A percentile compares a stretch with the other conserved stretches of the same genome.
Conservation (phyloP, 305 asterid genomes). For the Fraxinus sp. region DNA sequence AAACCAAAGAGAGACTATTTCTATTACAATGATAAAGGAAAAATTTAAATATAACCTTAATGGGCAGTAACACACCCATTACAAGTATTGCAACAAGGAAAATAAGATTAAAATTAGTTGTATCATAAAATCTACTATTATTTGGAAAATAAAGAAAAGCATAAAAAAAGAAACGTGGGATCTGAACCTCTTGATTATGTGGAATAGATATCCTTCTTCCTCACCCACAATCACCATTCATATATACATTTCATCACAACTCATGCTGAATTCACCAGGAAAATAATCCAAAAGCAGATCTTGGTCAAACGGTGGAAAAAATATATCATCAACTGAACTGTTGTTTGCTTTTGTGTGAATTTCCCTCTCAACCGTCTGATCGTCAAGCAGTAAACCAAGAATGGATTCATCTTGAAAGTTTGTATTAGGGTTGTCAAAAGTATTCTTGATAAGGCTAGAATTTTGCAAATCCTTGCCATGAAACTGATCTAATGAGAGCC, state of each 20-base stretch:
- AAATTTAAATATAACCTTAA: too few relatives aligned
- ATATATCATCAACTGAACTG: constrained; percentile 32
- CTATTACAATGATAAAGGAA: too few relatives aligned
- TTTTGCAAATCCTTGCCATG: constrained; percentile 29
- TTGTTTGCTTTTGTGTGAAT: constrained; percentile 22
- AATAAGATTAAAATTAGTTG: too few relatives aligned
- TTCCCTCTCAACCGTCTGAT: constrained; percentile 27
- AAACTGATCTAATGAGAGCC: constrained; percentile 51
- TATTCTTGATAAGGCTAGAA: constrained; percentile 19
- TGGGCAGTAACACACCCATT: too few relatives aligned
- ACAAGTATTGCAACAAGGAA: too few relatives aligned
- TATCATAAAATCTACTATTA: too few relatives aligned
- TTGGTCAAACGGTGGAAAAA: constrained; percentile 40
- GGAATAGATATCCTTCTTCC: neutral
- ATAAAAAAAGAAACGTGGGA: neutral
- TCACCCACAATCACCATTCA: constrained; percentile 15
- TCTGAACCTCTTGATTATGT: neutral
- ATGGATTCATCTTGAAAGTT: constrained; percentile 34
- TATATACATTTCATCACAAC: constrained; percentile 35
- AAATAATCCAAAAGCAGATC: constrained; percentile 42
- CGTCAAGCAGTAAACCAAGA: constrained; percentile 28
- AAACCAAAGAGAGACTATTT: too few relatives aligned
- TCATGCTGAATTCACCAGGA: constrained; percentile 38
- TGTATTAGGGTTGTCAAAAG: constrained; percentile 20
- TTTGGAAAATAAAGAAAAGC: too few relatives aligned